Evolutionary conservation across 2,329 filamentous ascomycete genomes (phyloP), one percentile per base, ranked within the genome.

Genomic region (Chaetothyriales sp.): DNA sequence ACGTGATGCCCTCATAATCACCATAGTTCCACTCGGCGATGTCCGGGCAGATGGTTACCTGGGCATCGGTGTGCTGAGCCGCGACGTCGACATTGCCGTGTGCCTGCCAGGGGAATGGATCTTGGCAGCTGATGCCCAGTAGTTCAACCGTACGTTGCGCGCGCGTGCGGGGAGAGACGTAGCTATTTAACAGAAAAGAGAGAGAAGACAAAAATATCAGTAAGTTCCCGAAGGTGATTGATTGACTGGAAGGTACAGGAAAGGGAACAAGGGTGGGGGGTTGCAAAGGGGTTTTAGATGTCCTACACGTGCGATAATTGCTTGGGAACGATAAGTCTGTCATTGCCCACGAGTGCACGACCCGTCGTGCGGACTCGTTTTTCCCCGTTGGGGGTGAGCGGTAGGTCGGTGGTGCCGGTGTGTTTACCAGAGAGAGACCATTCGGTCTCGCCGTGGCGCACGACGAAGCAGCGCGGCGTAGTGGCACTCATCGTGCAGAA

Each of bases 381-480:
- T 73, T 89, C 85, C 49, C 90, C 90, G 64, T 87, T 85, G 48
- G 76, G 70, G 0, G 89, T 95, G 40, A 95, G 74, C 1, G 88
- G 83, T 3, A 97, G 85, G 63, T 97, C 89, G n/a, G 85, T 86
- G 25, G 73, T 76, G 49, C 89, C 85, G 0, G 90, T 97, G 69
- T 95, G 87, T 49, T 81, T 77, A 51, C 88, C 89, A 60, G 84
- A 84, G 47, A 94, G 80, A 4, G 86, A 94, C 89, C 89, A 97
- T 73, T 94, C 88, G 3, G 89, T 97, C 72, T 95, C 88, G 69
- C 89, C 90, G 65, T 95, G 89, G 61, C 89, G 86, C 66, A 89
- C 72, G 60, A 92, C 80, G 72, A 90, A 90, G 65, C 86, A 82
- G 50, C 86, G 78, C 1, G 86, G 86, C 1, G 82, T 80, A 1